These are phyloP conservation scores for Hymenoscyphus occultus DNA, from an alignment of 2,329 filamentous ascomycete genomes.

Conservation along the genomic window DNA sequence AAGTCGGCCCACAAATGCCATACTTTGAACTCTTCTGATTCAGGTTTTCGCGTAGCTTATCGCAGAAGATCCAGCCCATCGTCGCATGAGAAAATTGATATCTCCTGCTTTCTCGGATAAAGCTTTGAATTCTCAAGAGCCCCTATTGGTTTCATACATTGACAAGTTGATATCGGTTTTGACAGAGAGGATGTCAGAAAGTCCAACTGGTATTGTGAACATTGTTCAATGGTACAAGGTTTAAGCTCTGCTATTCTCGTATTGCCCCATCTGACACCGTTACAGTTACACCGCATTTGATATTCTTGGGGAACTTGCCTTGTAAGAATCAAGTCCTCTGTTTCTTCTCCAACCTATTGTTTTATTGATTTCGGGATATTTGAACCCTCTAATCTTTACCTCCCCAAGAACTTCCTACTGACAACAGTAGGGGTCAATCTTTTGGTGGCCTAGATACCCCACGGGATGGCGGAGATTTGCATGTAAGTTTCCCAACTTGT, in stretches of 20 bases:
- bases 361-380: not conserved
- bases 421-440: constrained; percentile 24
- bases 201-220: not conserved
- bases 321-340: constrained; percentile 9
- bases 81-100: constrained; percentile 32
- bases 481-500: not conserved
- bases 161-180: constrained; percentile 13
- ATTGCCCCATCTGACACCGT: not conserved
- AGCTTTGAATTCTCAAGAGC: constrained; percentile 35
- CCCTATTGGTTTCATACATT: constrained; percentile 21
- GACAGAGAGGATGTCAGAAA: constrained; percentile 28
- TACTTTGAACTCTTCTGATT: not conserved
- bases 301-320: constrained; percentile 38
- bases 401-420: not conserved
- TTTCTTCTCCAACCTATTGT: not conserved
- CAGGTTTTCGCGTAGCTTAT: not conserved
- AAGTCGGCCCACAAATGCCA: not conserved
- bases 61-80: constrained; percentile 24
- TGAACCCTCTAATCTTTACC: not conserved
- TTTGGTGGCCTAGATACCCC: constrained; percentile 31
- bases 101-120: constrained; percentile 36
- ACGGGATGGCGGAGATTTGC: not conserved
- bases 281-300: constrained; percentile 36
- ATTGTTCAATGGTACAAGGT: constrained; percentile 8
- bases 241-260: not conserved